A percentile compares a stretch with the other conserved stretches of the same genome.
phyloP scores from a whole-genome alignment of 2,329 filamentous ascomycete species.

The Arthroderma sp. region DNA sequence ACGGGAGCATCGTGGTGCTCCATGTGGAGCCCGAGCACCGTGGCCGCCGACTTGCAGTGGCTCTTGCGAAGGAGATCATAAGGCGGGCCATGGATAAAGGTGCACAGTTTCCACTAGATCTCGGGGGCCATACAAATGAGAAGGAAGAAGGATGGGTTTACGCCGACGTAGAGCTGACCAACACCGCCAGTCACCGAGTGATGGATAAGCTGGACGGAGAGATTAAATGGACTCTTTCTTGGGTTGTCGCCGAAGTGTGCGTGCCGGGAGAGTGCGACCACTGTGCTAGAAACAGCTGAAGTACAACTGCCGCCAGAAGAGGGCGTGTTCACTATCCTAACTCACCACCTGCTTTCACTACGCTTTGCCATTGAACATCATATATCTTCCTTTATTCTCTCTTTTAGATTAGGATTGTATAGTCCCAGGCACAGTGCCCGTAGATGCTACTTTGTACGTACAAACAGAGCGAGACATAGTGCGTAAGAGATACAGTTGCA shows the following conservation, averaged over 20 bases:
- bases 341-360: no score
- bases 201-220: constrained; percentile 34
- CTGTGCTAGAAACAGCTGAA: neutral
- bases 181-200: constrained; percentile 26
- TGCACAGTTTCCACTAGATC: constrained; percentile 11
- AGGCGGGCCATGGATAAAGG: constrained; percentile 15
- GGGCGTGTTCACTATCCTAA: no score
- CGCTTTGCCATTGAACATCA: no score
- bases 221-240: constrained; percentile 23
- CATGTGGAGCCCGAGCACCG: constrained; percentile 32
- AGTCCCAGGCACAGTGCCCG: no score
- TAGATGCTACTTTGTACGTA: no score
- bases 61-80: constrained; percentile 23
- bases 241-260: constrained; percentile 24
- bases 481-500: no score
- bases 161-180: constrained; percentile 25
- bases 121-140: neutral
- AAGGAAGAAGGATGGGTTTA: constrained; percentile 20
- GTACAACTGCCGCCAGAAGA: no score
- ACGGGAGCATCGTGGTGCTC: constrained; percentile 26
- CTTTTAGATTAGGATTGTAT: no score
- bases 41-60: constrained; percentile 22
- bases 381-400: no score
- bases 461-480: no score
- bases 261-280: neutral